Evolutionary conservation across 1,284 basidiomycete genomes (phyloP).

Genomic region (Marasmius fiardii): DNA sequence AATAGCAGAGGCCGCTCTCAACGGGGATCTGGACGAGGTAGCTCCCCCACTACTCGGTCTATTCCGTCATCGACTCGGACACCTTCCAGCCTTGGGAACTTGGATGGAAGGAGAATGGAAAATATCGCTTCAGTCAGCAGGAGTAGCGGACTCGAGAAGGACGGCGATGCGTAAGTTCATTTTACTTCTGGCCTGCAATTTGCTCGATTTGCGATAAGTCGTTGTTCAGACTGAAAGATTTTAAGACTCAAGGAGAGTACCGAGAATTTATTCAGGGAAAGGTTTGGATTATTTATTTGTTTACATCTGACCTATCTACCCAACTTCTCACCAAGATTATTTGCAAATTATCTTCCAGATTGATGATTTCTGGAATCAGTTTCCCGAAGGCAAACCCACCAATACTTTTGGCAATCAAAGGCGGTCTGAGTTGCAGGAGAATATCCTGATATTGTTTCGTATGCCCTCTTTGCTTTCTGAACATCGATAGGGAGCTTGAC

Average conservation of each 20-base stretch:
- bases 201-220: constrained; percentile 18
- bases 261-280: constrained; percentile 58
- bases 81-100: no score
- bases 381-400: constrained; percentile 26
- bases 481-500: no score
- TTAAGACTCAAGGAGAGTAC: constrained; percentile 59
- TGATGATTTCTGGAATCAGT: constrained; percentile 37
- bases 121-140: constrained; percentile 66
- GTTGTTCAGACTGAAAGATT: constrained; percentile 50
- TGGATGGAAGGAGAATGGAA: constrained; percentile 45
- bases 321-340: no score
- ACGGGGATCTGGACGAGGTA: background rate
- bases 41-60: no score
- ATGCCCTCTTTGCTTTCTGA: no score
- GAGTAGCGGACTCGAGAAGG: constrained; percentile 67
- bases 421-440: constrained; percentile 53
- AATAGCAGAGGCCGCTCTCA: background rate
- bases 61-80: no score
- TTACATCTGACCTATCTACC: no score
- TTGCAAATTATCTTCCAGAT: no score
- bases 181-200: no score
- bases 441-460: constrained; percentile 68
- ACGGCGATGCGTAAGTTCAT: constrained; percentile 71
- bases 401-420: constrained; percentile 33
- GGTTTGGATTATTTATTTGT: constrained; percentile 36